These are phyloP conservation scores for Schizosaccharomyces octosporus DNA, from an alignment of 805 yeast species.

Conservation along the genomic window DNA sequence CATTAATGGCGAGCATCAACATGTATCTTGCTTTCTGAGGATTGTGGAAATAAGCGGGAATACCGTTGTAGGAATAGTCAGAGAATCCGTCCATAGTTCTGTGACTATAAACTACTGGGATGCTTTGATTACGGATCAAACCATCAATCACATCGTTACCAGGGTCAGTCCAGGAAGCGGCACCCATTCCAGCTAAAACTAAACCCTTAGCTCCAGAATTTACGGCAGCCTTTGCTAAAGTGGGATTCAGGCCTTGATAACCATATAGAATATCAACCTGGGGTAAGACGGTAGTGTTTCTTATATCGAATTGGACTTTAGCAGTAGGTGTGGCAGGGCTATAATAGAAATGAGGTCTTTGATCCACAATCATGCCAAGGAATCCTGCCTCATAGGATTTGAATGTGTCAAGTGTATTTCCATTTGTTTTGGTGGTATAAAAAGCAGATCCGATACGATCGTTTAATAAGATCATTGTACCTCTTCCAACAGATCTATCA, in stretches of 20 bases:
- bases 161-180: background rate
- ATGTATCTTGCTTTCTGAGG: background rate
- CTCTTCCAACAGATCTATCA: slow-evolving; percentile 27
- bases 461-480: slow-evolving; percentile 38
- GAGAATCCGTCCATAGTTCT: background rate
- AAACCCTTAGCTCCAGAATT: background rate
- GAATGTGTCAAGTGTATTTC: slow-evolving; percentile 46
- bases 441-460: slow-evolving; percentile 48
- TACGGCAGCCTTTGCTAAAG: background rate
- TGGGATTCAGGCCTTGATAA: background rate
- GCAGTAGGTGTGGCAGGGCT: slow-evolving; percentile 30
- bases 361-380: slow-evolving; percentile 43
- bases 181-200: background rate
- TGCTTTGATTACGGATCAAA: background rate
- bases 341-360: slow-evolving; percentile 37
- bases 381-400: slow-evolving; percentile 46
- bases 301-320: background rate
- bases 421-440: slow-evolving; percentile 45
- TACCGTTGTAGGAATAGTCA: background rate
- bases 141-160: background rate
- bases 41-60: background rate
- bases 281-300: background rate
- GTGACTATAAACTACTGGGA: background rate
- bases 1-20: background rate
- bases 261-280: background rate